A percentile compares a stretch with the other conserved stretches of the same genome.
Conservation (phyloP, 441 rosid genomes). For the Gossypium gossypioides region DNA sequence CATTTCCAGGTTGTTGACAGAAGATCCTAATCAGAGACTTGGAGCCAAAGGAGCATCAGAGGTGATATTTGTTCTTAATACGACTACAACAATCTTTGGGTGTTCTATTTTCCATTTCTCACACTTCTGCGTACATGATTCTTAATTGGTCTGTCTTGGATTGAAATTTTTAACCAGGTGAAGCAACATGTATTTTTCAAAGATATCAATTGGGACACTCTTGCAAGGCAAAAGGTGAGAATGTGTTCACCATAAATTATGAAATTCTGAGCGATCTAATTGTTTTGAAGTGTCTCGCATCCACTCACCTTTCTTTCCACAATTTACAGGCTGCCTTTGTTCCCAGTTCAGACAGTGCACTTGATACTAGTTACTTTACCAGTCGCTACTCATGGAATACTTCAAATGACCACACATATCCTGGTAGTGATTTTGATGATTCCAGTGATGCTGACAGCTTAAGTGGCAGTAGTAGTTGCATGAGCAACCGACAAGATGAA, state of each 20-base stretch:
- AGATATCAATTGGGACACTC: slow-evolving; percentile 94
- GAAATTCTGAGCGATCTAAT: background rate
- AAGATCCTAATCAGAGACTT: slow-evolving; percentile 94
- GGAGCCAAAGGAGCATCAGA: slow-evolving; percentile 90
- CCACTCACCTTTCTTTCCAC: background rate
- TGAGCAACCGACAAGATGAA: slow-evolving; percentile 79
- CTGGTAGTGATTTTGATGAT: slow-evolving; percentile 67
- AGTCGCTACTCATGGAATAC: slow-evolving; percentile 90
- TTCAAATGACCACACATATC: slow-evolving; percentile 53
- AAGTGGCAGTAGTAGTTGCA: slow-evolving; percentile 78
- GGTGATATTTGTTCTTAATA: slow-evolving; percentile 38
- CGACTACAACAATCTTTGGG: slow-evolving; percentile 9
- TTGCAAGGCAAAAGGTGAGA: slow-evolving; percentile 90
- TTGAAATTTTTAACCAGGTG: slow-evolving; percentile 41
- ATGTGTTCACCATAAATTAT: background rate
- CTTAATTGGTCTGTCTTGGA: background rate
- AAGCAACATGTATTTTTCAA: slow-evolving; percentile 85
- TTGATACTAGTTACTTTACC: slow-evolving; percentile 92
- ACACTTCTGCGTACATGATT: background rate
- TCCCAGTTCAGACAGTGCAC: slow-evolving; percentile 83
- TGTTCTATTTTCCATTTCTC: slow-evolving; percentile 2
- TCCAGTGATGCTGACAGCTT: slow-evolving; percentile 83
- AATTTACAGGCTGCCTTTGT: slow-evolving; percentile 82
- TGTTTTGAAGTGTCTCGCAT: slow-evolving; percentile 1
- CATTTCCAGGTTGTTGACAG: slow-evolving; percentile 69